These are phyloP conservation scores for Mesembryanthemum crystallinum DNA, from an alignment of 148 eudicot species.

Conservation along the genomic window DNA sequence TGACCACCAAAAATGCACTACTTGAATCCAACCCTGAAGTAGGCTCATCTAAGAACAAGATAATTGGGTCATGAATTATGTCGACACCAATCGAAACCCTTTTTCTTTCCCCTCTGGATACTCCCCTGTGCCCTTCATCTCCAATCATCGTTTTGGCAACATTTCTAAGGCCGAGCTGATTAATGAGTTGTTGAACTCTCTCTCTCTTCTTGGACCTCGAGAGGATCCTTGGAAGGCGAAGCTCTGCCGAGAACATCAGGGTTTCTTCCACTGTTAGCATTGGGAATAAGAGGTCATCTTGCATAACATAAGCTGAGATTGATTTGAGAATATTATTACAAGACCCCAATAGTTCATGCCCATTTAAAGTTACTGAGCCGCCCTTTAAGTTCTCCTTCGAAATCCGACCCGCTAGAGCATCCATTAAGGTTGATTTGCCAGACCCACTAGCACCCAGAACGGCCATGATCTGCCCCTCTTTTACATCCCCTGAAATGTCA, in stretches of 20 bases:
- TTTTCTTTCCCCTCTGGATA: slow-evolving; percentile 29
- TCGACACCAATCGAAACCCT: slow-evolving; percentile 25
- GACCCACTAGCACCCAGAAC: slow-evolving; percentile 31
- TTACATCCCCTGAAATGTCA: slow-evolving; percentile 22
- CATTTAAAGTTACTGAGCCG: slow-evolving; percentile 25
- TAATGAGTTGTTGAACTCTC: slow-evolving; percentile 23
- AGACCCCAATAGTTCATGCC: slow-evolving; percentile 22
- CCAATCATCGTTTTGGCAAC: slow-evolving; percentile 26
- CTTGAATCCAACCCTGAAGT: slow-evolving; percentile 35
- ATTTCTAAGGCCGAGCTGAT: slow-evolving; percentile 20
- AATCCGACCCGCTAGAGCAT: slow-evolving; percentile 26
- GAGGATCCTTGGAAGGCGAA: slow-evolving; percentile 26
- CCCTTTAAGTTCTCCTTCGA: slow-evolving; percentile 22
- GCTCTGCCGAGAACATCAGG: slow-evolving; percentile 30
- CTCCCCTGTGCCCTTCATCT: slow-evolving; percentile 20
- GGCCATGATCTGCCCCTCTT: slow-evolving; percentile 25
- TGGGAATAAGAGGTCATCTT: slow-evolving; percentile 27
- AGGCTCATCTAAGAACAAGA: slow-evolving; percentile 33
- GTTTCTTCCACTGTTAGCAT: slow-evolving; percentile 31
- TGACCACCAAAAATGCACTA: slow-evolving; percentile 23
- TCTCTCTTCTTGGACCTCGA: slow-evolving; percentile 19
- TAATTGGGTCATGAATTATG: slow-evolving; percentile 21
- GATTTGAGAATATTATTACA: slow-evolving; percentile 16
- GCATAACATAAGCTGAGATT: slow-evolving; percentile 33
- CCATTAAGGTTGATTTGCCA: slow-evolving; percentile 30